Evolutionary conservation across 768 basidiomycete species (phyloP), one percentile per base, ranked within the genome.

Genomic region (Trametes meyenii): DNA sequence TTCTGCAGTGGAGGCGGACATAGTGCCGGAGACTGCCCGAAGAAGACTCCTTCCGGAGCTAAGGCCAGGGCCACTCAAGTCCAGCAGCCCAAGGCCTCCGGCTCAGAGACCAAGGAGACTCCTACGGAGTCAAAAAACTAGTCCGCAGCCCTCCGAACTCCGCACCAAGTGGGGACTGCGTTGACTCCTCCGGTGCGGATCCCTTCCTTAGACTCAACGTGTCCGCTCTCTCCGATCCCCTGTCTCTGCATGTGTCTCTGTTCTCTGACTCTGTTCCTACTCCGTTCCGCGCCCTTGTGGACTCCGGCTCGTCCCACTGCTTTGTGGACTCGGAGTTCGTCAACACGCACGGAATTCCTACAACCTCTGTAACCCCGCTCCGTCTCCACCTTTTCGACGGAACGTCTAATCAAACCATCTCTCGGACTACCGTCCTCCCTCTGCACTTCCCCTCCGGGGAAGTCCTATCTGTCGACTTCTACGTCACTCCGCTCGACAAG

Each of bases 391-490:
- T 50, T 1, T 58, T 58, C 16, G 24, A 50, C 12, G 49, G 57
- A n/a, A 50, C 49, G 10, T 58, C 57, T 17, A 58, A 58, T 38
- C 36, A 58, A 7, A 33, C 33, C 14, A 58, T 58, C 12, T 43
- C 48, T 17, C 26, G 26, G 40, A 51, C 8, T 21, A 16, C 39
- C 19, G 8, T 12, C 7, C 36, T 58, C 12, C 57, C 38, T 16
- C 12, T 58, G 3, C 49, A 58, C n/a, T 58, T 58, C 29, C 49
- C 57, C 10, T 58, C 26, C 5, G 49, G 48, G 12, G 57, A 58
- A 35, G 39, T 58, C 24, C 35, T 58, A 14, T 42, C 10, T 21
- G 29, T 50, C n/a, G 38, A 58, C 16, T 58, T 58, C 56, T 58
- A 29, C 23, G 39, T 59, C 19, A 50, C 39, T 26, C 48, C 33